A percentile compares a stretch with the other conserved stretches of the same genome.
Evolutionary conservation across 768 basidiomycete genomes (phyloP).

Genomic region (Kwoniella heveanensis): DNA sequence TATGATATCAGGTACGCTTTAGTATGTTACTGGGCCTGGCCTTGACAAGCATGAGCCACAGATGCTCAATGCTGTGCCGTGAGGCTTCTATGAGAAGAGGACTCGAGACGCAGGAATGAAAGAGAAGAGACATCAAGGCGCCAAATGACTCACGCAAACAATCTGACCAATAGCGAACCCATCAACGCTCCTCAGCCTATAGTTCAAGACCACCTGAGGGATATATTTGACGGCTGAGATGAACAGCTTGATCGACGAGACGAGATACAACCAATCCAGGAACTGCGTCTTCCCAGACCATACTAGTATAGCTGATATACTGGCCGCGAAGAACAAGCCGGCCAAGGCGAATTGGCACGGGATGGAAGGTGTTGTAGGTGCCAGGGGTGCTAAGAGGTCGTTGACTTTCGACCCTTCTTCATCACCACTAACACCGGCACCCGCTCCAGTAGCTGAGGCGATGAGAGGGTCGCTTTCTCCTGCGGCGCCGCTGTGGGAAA

Average conservation of each 20-base stretch:
- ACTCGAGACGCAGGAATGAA: background rate
- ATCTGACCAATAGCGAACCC: slow-evolving; percentile 49
- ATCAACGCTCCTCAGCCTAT: slow-evolving; percentile 52
- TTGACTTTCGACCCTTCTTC: background rate
- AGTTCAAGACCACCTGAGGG: slow-evolving; percentile 58
- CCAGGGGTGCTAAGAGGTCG: background rate
- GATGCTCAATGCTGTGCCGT: too few relatives aligned
- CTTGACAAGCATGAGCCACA: too few relatives aligned
- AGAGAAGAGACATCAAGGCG: slow-evolving; percentile 10
- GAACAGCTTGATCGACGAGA: slow-evolving; percentile 55
- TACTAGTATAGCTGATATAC: slow-evolving; percentile 37
- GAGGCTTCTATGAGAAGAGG: background rate
- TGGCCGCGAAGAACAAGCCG: slow-evolving; percentile 35
- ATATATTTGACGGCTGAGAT: slow-evolving; percentile 58
- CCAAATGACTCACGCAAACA: slow-evolving; percentile 49
- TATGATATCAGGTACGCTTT: too few relatives aligned
- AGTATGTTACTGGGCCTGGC: too few relatives aligned
- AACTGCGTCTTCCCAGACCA: slow-evolving; percentile 31
- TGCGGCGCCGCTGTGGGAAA: too few relatives aligned
- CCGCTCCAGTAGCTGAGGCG: too few relatives aligned
- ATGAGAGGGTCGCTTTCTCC: slow-evolving; percentile 7
- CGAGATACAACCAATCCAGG: slow-evolving; percentile 52
- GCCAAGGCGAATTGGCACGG: slow-evolving; percentile 36
- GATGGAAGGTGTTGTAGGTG: slow-evolving; percentile 24
- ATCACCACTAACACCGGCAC: background rate